Evolutionary conservation across 495 filamentous ascomycete genomes (phyloP).

Genomic region (Daldinia decipiens): DNA sequence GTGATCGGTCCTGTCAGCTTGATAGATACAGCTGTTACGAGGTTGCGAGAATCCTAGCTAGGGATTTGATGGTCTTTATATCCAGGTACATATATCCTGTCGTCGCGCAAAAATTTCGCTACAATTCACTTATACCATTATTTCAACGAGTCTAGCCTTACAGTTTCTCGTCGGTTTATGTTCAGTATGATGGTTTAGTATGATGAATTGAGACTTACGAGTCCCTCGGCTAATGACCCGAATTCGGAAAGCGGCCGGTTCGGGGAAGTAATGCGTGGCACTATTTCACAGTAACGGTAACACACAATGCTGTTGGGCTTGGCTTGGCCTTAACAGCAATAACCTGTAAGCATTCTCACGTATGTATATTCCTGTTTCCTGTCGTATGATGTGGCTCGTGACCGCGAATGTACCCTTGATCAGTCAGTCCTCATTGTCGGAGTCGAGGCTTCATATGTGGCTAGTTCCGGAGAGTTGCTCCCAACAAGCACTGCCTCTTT

Average conservation of each 20-base stretch:
- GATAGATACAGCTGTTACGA: slow-evolving; percentile 10
- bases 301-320: slow-evolving; percentile 32
- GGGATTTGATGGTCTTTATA: no score
- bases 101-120: no score
- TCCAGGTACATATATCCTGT: no score
- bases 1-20: slow-evolving; percentile 27
- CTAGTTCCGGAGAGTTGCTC: background rate
- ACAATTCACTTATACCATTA: slow-evolving; percentile 5
- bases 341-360: slow-evolving; percentile 23
- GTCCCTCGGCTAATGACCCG: slow-evolving; percentile 35
- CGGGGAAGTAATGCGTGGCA: slow-evolving; percentile 31
- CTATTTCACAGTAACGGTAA: slow-evolving; percentile 33
- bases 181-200: slow-evolving; percentile 1
- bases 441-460: slow-evolving; percentile 9
- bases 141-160: background rate
- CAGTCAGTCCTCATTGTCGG: slow-evolving; percentile 6
- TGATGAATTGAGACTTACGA: slow-evolving; percentile 29
- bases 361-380: background rate
- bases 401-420: background rate
- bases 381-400: slow-evolving; percentile 16
- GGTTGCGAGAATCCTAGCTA: background rate
- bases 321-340: slow-evolving; percentile 15
- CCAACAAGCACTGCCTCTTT: background rate
- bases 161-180: background rate
- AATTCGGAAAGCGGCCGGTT: slow-evolving; percentile 33